Base-by-base conservation (phyloP, 192 early-diverging fungal species). In the Coemansia umbellata region DNA sequence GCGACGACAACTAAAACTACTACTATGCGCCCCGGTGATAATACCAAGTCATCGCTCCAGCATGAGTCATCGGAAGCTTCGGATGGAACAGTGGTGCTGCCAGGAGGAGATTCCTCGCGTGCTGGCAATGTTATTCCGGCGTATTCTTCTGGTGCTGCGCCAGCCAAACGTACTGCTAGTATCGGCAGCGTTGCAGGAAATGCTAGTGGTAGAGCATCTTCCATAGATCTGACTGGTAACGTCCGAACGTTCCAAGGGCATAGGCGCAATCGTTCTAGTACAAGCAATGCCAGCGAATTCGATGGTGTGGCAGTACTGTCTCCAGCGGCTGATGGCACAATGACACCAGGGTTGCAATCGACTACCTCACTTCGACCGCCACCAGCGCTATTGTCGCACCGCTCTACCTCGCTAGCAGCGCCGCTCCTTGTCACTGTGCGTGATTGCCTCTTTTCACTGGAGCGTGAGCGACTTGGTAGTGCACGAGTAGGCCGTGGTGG, bases 401-500 rank as follows among this genome's bases (percentile, higher is more conserved):
- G 77, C 51, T 45, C 64, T 14, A 53, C 65, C 6, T 47, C 78
- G 4, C 62, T 72, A 13, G 47, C 68, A 10, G 58, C 61, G 18
- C 73, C 78, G 42, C 58, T 75, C 3, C 69, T 77, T n/a, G 79
- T 91, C 8, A 87, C 85, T 11, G 82, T 87, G 19, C 74, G 74
- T 37, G 88, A 91, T 66, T 86, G 85, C 4, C 65, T 91, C 9
- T 87, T 88, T 55, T 85, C 82, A 21, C 73, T 91, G 18, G 87
- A 89, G 61, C 81, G 83, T 5, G 87, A 91, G 73, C 61, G 66
- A 15, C 54, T 62, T 37, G 60, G 73, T 31, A 47, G 31, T 32
- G 73, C 69, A 9, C 53, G 73, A 2, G 73, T 68, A 24, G 58
- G 66, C 5, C 61, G 66, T 7, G 73, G 73, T 35, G 49, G 72